Evolutionary conservation across 2,329 filamentous ascomycete genomes (phyloP), one percentile per base, ranked within the genome.

Genomic region (Aspergillus spinulosporus): DNA sequence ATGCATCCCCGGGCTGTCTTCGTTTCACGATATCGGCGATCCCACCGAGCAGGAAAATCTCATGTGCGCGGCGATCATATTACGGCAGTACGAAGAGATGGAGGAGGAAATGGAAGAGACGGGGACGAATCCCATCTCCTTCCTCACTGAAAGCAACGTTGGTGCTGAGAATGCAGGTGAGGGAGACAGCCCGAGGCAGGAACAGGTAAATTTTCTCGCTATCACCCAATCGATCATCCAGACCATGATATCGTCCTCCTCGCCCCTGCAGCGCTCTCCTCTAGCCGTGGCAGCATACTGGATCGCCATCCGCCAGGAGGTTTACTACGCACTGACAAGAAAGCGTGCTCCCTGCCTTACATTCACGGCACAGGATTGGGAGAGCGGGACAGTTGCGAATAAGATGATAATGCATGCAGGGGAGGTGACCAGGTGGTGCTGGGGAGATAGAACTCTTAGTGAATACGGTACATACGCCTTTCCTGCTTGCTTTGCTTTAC

Each of bases 11-110:
- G 64, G 59, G 5, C 59, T 66, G 3, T 29, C 62, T 8, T 51
- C 47, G 7, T 65, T 64, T 32, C 64, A 59, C 3, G 42, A 60
- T 5, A 58, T 60, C 2, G 50, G 56, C 7, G 60, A 66, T 32
- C 57, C 55, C 0, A 14, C 32, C 1, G 47, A 66, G 2, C 64
- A 67, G 42, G 65, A 67, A 29, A 66, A 63, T 11, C 60, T 67
- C 5, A 66, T 67, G 63, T 63, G 62, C 3, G 64, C 65, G 1
- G 61, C 64, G 1, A 62, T 67, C 1, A 67, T 67, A 5, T 32
- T 67, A 9, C 61, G 64, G 3, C 66, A 67, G 42, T 66, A 65
- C 34, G 64, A 66, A 40, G 63, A 67, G 29, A 64, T 65, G 54
- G 65, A 66, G 45, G 64, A 67, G 32, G 66, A 67, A 21, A 65